Evolutionary conservation across 2,329 filamentous ascomycete genomes (phyloP).

Genomic region (Thelonectria olida): DNA sequence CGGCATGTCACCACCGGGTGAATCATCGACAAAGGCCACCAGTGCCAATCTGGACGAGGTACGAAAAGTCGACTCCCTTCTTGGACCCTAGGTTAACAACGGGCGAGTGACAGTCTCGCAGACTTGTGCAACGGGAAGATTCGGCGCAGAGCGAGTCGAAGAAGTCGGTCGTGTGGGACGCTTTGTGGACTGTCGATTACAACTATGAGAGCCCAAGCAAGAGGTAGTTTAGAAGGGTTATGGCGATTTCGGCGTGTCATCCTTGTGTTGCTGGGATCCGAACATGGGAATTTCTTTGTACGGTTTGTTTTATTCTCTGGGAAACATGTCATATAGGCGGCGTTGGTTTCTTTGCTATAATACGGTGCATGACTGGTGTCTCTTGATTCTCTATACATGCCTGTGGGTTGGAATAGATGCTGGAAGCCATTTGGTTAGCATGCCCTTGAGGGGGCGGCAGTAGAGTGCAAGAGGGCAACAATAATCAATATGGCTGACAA

Average conservation of each 20-base stretch:
- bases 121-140: constrained; percentile 50
- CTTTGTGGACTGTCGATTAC: constrained; percentile 69
- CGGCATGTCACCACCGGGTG: constrained; percentile 38
- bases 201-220: constrained; percentile 58
- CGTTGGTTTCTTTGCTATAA: constrained; percentile 21
- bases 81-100: constrained; percentile 56
- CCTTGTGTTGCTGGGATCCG: not conserved
- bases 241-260: constrained; percentile 6
- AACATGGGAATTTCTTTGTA: not conserved
- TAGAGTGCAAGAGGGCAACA: too few relatives aligned
- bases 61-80: constrained; percentile 61
- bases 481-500: too few relatives aligned
- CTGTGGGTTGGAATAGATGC: constrained; percentile 23
- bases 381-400: constrained; percentile 20
- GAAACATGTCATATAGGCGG: constrained; percentile 23
- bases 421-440: too few relatives aligned
- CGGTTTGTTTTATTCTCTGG: constrained; percentile 1
- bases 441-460: too few relatives aligned
- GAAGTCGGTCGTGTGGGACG: constrained; percentile 68
- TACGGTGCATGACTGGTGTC: constrained; percentile 24
- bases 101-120: constrained; percentile 39
- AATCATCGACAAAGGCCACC: constrained; percentile 35
- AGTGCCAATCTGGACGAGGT: constrained; percentile 56
- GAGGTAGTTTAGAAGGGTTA: constrained; percentile 30
- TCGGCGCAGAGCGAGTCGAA: constrained; percentile 53